These are phyloP conservation scores for Artemisia tridentata DNA, from an alignment of 129 eudicot species.

Conservation along the genomic window DNA sequence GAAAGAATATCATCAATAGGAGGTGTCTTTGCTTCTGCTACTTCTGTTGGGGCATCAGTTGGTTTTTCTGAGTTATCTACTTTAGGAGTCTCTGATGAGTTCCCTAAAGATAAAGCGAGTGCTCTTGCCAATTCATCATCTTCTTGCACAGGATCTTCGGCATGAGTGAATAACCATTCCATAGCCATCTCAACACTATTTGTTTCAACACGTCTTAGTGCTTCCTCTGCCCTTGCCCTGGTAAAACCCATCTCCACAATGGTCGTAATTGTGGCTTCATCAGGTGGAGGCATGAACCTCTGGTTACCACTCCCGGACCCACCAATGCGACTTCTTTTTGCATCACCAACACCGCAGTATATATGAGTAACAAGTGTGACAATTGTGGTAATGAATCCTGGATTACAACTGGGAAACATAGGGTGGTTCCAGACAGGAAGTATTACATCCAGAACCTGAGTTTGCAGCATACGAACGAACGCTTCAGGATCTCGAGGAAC, in stretches of 20 bases:
- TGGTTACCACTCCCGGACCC: slow-evolving; percentile 58
- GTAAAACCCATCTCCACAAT: slow-evolving; percentile 99
- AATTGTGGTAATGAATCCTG: slow-evolving; percentile 60
- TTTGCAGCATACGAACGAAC: slow-evolving; percentile 90
- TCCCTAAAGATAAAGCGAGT: slow-evolving; percentile 92
- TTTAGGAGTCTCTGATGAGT: slow-evolving; percentile 76
- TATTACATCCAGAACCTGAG: slow-evolving; percentile 91
- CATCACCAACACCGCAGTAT: slow-evolving; percentile 83
- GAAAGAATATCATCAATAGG: slow-evolving; percentile 90
- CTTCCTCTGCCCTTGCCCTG: slow-evolving; percentile 96
- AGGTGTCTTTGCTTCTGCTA: slow-evolving; percentile 60
- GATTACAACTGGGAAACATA: slow-evolving; percentile 74
- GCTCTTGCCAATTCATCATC: slow-evolving; percentile 97
- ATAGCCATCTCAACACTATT: slow-evolving; percentile 99
- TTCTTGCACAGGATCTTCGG: slow-evolving; percentile 93
- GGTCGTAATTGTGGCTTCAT: slow-evolving; percentile 85
- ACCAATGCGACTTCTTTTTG: slow-evolving; percentile 58
- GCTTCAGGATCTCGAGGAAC: slow-evolving; percentile 94
- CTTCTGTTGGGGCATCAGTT: slow-evolving; percentile 55
- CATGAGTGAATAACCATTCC: slow-evolving; percentile 95
- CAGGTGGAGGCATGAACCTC: slow-evolving; percentile 85
- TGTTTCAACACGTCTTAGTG: slow-evolving; percentile 83
- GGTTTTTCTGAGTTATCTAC: slow-evolving; percentile 58
- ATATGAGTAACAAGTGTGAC: slow-evolving; percentile 74
- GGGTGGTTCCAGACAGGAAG: slow-evolving; percentile 96